Conservation (phyloP, 805 yeast species). For the Nakazawaea siamensis region DNA sequence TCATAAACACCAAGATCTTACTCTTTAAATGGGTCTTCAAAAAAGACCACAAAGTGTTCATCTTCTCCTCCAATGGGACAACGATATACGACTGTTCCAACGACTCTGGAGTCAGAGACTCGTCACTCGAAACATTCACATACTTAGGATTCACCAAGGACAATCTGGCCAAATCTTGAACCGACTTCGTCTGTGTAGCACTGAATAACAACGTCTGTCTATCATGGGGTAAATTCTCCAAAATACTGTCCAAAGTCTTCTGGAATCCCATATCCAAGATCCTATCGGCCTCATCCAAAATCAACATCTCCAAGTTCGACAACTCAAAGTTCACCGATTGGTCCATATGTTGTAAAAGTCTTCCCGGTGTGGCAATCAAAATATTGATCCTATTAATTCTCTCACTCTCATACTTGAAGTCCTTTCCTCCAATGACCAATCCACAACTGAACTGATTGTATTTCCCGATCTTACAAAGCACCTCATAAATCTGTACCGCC, state of each 20-base stretch:
- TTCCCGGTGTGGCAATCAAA: constrained; percentile 86
- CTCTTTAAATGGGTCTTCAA: constrained; percentile 73
- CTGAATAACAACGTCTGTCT: constrained; percentile 82
- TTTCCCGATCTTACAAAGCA: constrained; percentile 72
- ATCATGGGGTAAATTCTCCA: constrained; percentile 67
- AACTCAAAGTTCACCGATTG: constrained; percentile 77
- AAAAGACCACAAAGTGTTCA: constrained; percentile 81
- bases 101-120: constrained; percentile 59
- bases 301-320: constrained; percentile 66
- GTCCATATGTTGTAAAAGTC: constrained; percentile 84
- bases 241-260: constrained; percentile 71
- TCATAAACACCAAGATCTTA: constrained; percentile 75
- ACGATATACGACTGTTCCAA: constrained; percentile 78
- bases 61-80: constrained; percentile 68
- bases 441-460: constrained; percentile 78
- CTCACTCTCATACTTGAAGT: constrained; percentile 71
- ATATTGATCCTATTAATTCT: constrained; percentile 75
- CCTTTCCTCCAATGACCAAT: constrained; percentile 89
- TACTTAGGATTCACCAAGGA: constrained; percentile 60
- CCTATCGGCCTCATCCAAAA: constrained; percentile 88
- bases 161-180: constrained; percentile 74
- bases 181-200: constrained; percentile 83
- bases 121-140: constrained; percentile 34
- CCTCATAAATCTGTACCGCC: constrained; percentile 88
- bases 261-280: constrained; percentile 92